phyloP scores from a whole-genome alignment of 2,329 filamentous ascomycete genomes.

The Exophiala dermatitidis region DNA sequence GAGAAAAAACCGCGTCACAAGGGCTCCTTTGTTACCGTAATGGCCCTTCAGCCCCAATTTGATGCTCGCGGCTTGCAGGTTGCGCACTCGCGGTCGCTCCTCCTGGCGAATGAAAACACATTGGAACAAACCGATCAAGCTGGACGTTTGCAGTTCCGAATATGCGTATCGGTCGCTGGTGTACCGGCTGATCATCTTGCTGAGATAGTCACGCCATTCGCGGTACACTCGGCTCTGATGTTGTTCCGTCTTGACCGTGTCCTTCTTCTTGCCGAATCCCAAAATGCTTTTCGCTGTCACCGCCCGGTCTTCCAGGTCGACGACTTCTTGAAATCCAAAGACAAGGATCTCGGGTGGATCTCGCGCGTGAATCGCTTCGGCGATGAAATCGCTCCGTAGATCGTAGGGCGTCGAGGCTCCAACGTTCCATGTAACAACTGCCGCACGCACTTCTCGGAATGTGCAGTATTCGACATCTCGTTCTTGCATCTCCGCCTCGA shows the following conservation, averaged over 20 bases:
- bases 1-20: conserved; percentile 83
- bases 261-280: conserved; percentile 68
- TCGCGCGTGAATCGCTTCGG: conserved; percentile 67
- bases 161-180: conserved; percentile 73
- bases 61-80: conserved; percentile 72
- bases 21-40: conserved; percentile 93
- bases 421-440: conserved; percentile 93
- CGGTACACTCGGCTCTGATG: conserved; percentile 97
- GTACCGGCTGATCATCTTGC: conserved; percentile 72
- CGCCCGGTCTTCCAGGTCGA: conserved; percentile 94
- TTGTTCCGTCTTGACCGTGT: conserved; percentile 66
- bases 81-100: conserved; percentile 66
- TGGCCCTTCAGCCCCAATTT: conserved; percentile 94
- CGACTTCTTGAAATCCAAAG: conserved; percentile 97
- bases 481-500: conserved; percentile 82
- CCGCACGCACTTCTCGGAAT: conserved; percentile 71
- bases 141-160: conserved; percentile 77
- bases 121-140: conserved; percentile 88
- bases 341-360: conserved; percentile 80
- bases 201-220: conserved; percentile 88
- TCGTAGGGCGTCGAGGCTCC: conserved; percentile 88
- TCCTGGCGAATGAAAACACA: conserved; percentile 88
- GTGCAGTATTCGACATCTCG: conserved; percentile 75
- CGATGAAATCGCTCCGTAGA: conserved; percentile 69
- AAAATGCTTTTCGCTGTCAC: conserved; percentile 93